Evolutionary conservation across 139 green algal genomes (phyloP), one percentile per base, ranked within the genome.

Genomic region (Chlorella sp.): DNA sequence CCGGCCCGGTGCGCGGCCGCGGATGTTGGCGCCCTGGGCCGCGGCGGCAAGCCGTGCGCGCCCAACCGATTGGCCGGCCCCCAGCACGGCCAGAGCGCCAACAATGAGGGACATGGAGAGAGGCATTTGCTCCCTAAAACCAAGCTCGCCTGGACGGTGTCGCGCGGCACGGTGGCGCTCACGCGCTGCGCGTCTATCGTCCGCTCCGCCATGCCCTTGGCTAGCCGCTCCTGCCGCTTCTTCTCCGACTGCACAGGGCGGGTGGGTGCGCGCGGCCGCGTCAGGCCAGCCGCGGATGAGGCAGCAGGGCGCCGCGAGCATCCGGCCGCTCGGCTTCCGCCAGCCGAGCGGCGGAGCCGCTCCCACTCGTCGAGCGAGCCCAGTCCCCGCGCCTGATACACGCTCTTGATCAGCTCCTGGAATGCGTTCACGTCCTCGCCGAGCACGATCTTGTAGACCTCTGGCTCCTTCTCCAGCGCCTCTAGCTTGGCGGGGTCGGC

Each of bases 141-240:
- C n/a, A n/a, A n/a, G n/a, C n/a, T n/a, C n/a, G n/a, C n/a, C n/a
- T n/a, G n/a, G n/a, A 78, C 72, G 0, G 72, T 78, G 60, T 78
- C 72, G 25, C 72, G 72, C 0, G 71, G 72, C 40, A 78, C 62
- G 29, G 72, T 78, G 46, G 72, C 88, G 5, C 89, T 91, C 2
- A 88, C 91, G 14, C 93, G 74, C 79, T 97, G 93, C 4, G 93
- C 93, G 69, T 97, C 93, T 29, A 96, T 95, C n/a, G 78, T 94
- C 15, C 93, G 81, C 78, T 97, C 92, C 0, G 87, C 71, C 82
- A 93, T 85, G 15, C 80, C 72, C 25, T 82, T 77, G 23, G 82
- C 71, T 5, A 50, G 14, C 19, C 72, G 65, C 38, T 93, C 76
- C 3, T 63, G 27, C 2, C 82, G 76, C 45, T 85, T 83, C 76